phyloP scores from a whole-genome alignment of 257 asterid genomes.

The Cruciata laevipes region DNA sequence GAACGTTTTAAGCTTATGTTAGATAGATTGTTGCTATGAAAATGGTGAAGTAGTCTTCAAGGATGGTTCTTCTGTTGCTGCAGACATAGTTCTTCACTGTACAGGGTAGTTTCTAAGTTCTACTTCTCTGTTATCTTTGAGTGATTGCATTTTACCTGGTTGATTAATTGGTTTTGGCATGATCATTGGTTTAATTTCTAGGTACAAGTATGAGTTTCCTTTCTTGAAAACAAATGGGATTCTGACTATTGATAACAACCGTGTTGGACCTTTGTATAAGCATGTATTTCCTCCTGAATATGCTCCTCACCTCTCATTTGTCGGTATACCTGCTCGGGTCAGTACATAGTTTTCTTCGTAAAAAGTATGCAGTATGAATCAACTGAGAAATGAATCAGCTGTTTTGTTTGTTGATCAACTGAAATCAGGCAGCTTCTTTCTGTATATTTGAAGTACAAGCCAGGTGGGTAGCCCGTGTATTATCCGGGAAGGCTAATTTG shows the following conservation, averaged over 20 bases:
- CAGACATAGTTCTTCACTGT: slow-evolving; percentile 51
- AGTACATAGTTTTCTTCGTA: neutral
- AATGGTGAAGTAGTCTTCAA: slow-evolving; percentile 46
- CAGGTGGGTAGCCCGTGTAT: slow-evolving; percentile 48
- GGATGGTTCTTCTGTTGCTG: slow-evolving; percentile 43
- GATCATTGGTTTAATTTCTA: slow-evolving; percentile 7
- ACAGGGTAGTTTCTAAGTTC: slow-evolving; percentile 37
- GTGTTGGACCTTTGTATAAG: slow-evolving; percentile 58
- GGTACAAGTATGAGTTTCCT: slow-evolving; percentile 43
- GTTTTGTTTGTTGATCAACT: neutral
- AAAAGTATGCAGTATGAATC: no score
- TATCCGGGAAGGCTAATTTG: slow-evolving; percentile 40
- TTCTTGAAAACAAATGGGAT: slow-evolving; percentile 52
- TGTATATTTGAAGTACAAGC: slow-evolving; percentile 44
- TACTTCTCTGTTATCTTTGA: neutral
- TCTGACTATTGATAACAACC: slow-evolving; percentile 37
- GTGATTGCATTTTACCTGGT: neutral
- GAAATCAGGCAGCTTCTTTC: slow-evolving; percentile 16
- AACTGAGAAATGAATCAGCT: no score
- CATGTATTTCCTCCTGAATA: slow-evolving; percentile 55
- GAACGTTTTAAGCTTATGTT: neutral
- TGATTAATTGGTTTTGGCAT: neutral
- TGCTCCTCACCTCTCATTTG: slow-evolving; percentile 53
- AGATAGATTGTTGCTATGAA: slow-evolving; percentile 24
- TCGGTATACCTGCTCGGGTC: slow-evolving; percentile 32